Evolutionary conservation across 106 monocot genomes (phyloP).

Genomic region (Apostasia ramifera): DNA sequence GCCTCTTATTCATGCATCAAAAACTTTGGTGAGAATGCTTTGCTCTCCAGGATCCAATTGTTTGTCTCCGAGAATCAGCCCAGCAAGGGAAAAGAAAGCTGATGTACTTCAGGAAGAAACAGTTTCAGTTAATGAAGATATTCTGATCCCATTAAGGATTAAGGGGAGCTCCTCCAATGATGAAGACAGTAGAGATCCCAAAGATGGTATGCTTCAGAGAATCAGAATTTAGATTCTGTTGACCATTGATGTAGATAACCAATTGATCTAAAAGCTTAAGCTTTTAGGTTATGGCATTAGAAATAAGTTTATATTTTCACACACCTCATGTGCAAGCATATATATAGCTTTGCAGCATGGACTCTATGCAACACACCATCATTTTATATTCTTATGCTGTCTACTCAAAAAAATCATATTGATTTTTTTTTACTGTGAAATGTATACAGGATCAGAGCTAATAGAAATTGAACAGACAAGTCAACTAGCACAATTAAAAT

Average conservation of each 20-base stretch:
- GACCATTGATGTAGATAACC: too few relatives aligned
- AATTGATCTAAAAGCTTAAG: too few relatives aligned
- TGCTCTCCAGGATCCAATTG: conserved; percentile 29
- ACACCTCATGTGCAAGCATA: too few relatives aligned
- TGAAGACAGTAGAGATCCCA: neutral
- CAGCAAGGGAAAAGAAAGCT: conserved; percentile 27
- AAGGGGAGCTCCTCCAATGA: neutral
- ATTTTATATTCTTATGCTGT: too few relatives aligned
- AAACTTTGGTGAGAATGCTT: conserved; percentile 51
- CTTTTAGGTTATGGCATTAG: too few relatives aligned
- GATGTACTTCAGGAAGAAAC: conserved; percentile 12
- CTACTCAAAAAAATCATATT: too few relatives aligned
- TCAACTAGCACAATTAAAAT: conserved; percentile 3
- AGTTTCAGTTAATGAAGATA: conserved; percentile 13
- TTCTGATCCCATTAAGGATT: conserved; percentile 9
- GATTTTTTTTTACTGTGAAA: too few relatives aligned
- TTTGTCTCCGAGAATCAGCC: conserved; percentile 33
- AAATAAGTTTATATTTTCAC: too few relatives aligned
- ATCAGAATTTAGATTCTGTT: too few relatives aligned
- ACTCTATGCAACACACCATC: too few relatives aligned
- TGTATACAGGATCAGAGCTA: too few relatives aligned
- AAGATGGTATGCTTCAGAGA: neutral
- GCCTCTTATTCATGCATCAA: conserved; percentile 16
- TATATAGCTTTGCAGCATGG: too few relatives aligned
- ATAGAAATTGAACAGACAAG: conserved; percentile 6